Base-by-base conservation (phyloP, 495 filamentous ascomycete genomes). In the Amphirosellinia nigrospora region DNA sequence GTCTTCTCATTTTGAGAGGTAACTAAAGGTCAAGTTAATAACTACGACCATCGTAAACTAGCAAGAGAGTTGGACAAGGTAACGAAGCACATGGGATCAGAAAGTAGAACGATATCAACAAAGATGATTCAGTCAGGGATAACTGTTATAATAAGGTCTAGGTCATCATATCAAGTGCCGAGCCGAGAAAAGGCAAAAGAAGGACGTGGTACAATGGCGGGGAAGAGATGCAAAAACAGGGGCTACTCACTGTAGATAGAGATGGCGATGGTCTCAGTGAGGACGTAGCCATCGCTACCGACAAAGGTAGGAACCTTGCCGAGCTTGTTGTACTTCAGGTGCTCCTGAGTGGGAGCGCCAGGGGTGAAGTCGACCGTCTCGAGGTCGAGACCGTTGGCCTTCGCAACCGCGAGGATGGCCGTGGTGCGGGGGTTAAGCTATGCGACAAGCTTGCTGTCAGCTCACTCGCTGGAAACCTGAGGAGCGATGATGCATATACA, bases 1-100 rank as follows among this genome's bases (percentile, higher is more conserved):
- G 96, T 99, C 90, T 98, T 98, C 90, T 98, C 96, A 82, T 99
- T 98, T 86, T 99, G 96, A 75, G 96, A 97, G 79, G 96, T 93
- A 78, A 99, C 96, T 99, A 79, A 45, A 45, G 69, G 30, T 60
- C 10, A 67, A 73, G 78, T 85, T 81, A 87, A 80, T 38, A 55
- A n/a, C 39, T 61, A 59, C 7, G 45, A 46, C 60, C 32, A 28
- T 26, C 13, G 10, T 19, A 53, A 53, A 16, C 26, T 30, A 34
- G 21, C 3, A 36, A 53, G n/a, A 6, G 9, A 43, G 6, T 56
- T 55, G 16, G 19, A 36, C 34, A 39, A 43, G 10, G 9, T 23
- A 26, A 16, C 26, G 5, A 50, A 43, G 69, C 69, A 66, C 32
- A 48, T 34, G 16, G 19, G 69, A 81, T 88, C 86, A 88, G 86